Conservation (phyloP, 352 stramenopile species). For the Globisporangium sylvaticum region DNA sequence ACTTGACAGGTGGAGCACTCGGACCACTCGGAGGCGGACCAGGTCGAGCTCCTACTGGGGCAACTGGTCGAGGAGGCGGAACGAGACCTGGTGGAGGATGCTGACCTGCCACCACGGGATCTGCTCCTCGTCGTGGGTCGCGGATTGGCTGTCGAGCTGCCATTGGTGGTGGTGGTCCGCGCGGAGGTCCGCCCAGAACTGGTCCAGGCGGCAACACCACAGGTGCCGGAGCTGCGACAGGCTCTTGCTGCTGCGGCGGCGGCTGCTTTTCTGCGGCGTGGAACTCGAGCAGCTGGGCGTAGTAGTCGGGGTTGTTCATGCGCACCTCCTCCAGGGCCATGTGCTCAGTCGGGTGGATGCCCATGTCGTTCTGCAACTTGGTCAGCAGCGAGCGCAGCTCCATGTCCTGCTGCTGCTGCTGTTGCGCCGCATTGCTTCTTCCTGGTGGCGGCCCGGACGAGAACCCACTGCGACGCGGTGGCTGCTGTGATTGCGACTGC, state of each 20-base stretch:
- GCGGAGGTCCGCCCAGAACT: conserved; percentile 9
- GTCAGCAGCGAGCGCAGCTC: conserved; percentile 76
- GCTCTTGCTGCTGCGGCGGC: conserved; percentile 4
- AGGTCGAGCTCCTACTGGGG: not conserved
- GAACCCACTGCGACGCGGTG: conserved; percentile 5
- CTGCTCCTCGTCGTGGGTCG: conserved; percentile 6
- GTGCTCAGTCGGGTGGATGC: conserved; percentile 82
- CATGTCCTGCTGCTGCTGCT: conserved; percentile 66
- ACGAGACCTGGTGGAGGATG: not conserved
- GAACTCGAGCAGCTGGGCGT: conserved; percentile 75
- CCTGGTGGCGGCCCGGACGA: not conserved
- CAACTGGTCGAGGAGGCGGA: not conserved
- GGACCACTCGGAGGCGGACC: not conserved
- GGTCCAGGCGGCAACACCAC: conserved; percentile 4
- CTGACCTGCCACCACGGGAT: not conserved
- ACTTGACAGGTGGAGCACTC: conserved; percentile 26
- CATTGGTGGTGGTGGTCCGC: not conserved
- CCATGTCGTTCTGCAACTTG: conserved; percentile 86
- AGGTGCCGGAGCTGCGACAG: not conserved
- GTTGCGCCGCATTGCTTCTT: not conserved
- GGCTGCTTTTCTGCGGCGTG: conserved; percentile 28
- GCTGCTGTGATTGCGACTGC: conserved; percentile 13
- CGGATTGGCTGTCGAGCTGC: conserved; percentile 8
- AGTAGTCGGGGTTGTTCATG: conserved; percentile 83
- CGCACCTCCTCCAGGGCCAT: conserved; percentile 85